A percentile compares a stretch with the other conserved stretches of the same genome.
Evolutionary conservation across 495 filamentous ascomycete species (phyloP).

Genomic region (Aspergillus olivimuriae): DNA sequence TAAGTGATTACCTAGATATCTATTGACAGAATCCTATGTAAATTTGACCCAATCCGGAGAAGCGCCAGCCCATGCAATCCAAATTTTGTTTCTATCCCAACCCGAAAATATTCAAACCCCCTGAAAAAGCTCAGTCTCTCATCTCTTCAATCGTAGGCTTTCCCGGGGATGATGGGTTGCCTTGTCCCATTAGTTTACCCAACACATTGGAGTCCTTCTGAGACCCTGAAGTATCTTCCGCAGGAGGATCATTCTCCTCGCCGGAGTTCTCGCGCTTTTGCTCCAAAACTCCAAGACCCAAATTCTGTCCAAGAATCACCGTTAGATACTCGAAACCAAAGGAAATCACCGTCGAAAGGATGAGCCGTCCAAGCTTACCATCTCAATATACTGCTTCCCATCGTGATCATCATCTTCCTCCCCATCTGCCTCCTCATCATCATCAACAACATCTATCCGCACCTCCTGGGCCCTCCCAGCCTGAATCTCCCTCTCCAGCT

Average conservation of each 20-base stretch:
- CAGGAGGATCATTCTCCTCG: conserved; percentile 13
- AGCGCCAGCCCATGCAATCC: conserved; percentile 9
- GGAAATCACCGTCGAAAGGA: background rate
- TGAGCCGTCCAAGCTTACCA: conserved; percentile 34
- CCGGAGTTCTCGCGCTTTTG: conserved; percentile 26
- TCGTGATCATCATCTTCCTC: conserved; percentile 18
- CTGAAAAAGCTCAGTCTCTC: conserved; percentile 16
- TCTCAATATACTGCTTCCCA: conserved; percentile 45
- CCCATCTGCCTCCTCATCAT: conserved; percentile 28
- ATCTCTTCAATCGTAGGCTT: conserved; percentile 42
- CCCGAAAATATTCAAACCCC: too few relatives aligned
- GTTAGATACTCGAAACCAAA: background rate
- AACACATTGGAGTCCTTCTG: conserved; percentile 28
- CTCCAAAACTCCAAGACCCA: conserved; percentile 48
- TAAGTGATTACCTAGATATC: too few relatives aligned
- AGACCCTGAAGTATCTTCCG: conserved; percentile 8
- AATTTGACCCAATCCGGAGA: background rate
- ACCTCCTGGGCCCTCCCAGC: conserved; percentile 29
- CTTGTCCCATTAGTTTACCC: conserved; percentile 36
- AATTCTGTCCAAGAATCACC: conserved; percentile 27
- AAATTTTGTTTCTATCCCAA: conserved; percentile 1
- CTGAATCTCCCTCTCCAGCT: conserved; percentile 35
- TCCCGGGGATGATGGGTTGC: conserved; percentile 16
- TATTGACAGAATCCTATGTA: too few relatives aligned
- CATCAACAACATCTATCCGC: conserved; percentile 30